Evolutionary conservation across 768 basidiomycete genomes (phyloP).

Genomic region (Coprinopsis strossmayeri): DNA sequence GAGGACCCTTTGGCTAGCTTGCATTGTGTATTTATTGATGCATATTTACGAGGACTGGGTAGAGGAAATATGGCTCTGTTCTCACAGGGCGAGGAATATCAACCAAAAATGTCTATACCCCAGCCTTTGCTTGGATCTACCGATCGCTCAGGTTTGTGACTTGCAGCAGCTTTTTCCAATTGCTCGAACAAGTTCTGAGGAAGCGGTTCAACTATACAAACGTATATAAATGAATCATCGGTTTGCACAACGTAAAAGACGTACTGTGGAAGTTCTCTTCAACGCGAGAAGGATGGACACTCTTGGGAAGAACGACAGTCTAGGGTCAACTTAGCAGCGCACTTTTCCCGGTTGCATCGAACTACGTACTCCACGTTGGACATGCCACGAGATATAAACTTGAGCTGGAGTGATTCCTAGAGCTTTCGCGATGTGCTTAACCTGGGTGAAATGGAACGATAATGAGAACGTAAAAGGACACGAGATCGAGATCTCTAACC

Average conservation of each 20-base stretch:
- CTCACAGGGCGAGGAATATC: neutral
- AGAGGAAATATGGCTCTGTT: too few relatives aligned
- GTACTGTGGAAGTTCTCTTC: slow-evolving; percentile 63
- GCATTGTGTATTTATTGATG: too few relatives aligned
- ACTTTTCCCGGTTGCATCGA: neutral
- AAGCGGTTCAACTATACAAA: slow-evolving; percentile 19
- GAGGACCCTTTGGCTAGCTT: too few relatives aligned
- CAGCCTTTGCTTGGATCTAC: slow-evolving; percentile 55
- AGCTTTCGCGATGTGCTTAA: slow-evolving; percentile 51
- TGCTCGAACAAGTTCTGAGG: slow-evolving; percentile 35
- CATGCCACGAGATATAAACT: slow-evolving; percentile 69
- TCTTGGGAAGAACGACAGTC: slow-evolving; percentile 74
- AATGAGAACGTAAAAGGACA: neutral
- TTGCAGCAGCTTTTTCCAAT: slow-evolving; percentile 43
- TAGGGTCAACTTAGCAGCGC: too few relatives aligned
- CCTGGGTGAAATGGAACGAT: slow-evolving; percentile 22
- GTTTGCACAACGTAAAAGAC: too few relatives aligned
- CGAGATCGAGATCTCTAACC: slow-evolving; percentile 20
- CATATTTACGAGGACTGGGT: too few relatives aligned
- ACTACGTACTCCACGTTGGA: slow-evolving; percentile 60
- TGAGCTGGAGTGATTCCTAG: slow-evolving; percentile 71
- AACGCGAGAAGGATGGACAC: slow-evolving; percentile 62
- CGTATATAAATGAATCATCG: too few relatives aligned
- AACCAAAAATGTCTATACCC: slow-evolving; percentile 64
- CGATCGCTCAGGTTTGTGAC: slow-evolving; percentile 50